Base-by-base conservation (phyloP, 225 moss, liverwort and hornwort species). In the Bryoerythrophyllum caledonicum region DNA sequence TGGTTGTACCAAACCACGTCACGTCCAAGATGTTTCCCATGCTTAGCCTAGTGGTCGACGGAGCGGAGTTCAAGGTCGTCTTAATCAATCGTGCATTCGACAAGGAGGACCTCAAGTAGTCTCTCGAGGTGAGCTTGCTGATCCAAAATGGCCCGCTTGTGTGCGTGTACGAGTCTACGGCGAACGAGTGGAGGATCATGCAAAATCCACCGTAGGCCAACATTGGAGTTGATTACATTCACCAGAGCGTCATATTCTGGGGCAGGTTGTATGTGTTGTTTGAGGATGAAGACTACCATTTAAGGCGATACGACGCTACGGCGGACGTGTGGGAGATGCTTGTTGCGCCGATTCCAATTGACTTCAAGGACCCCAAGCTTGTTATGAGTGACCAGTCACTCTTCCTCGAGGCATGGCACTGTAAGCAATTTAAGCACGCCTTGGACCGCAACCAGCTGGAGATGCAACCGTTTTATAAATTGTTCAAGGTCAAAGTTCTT, bases 391-490 rank as follows among this genome's bases (percentile, higher is more conserved):
- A 1, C 16, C 14, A 1, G 10, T 20, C 52, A 6, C 62, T 76
- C 48, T 61, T 76, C 27, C 11, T 76, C 27, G 21, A 27, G 27
- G n/a, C 15, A 3, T 76, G 69, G 76, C 21, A 55, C 70, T 25
- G 12, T 12, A 59, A 27, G 19, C 2, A 43, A n/a, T 59, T 71
- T 27, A 55, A 37, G 8, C 10, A 37, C 9, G 19, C 3, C 43
- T n/a, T 16, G 11, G 43, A 59, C 28, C 40, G 58, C 1, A 6
- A 43, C 3, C 35, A 35, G 52, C 54, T 23, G 16, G 32, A 37
- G 16, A 54, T 54, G 10, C 20, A 21, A 2, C 54, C 23, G 54
- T 69, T 37, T 21, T 69, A 54, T n/a, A 69, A 69, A 23, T 23
- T 69, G 2, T 55, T 35, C 16, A 35, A 69, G 23, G 53, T 76